Base-by-base conservation (phyloP, 495 filamentous ascomycete species). In the Pyronema omphalodes region DNA sequence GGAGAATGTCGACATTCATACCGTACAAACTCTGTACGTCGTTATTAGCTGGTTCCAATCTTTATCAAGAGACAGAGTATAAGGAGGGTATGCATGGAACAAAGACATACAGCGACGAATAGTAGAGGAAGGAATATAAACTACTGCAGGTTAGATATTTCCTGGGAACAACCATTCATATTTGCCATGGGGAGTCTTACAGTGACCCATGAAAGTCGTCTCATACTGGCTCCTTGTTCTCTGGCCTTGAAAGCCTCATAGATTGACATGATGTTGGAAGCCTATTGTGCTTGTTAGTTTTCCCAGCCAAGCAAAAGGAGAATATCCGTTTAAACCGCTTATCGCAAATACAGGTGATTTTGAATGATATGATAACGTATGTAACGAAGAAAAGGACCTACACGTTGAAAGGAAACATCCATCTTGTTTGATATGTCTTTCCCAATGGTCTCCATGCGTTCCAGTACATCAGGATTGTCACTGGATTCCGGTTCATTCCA, bases 161-260 rank as follows among this genome's bases (percentile, higher is more conserved):
- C n/a, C n/a, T n/a, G n/a, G 8, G 56, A 19, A 7, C 9, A 15
- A 14, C n/a, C n/a, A n/a, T n/a, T n/a, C n/a, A n/a, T n/a, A n/a
- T n/a, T n/a, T n/a, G n/a, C n/a, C n/a, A n/a, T n/a, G n/a, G 12
- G 19, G 19, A 34, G 17, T 23, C 58, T 34, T 50, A 63, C 59
- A 23, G 60, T 63, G 39, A 63, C 54, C 60, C 60, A 63, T 15
- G 55, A 60, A 9, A 63, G 18, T 15, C 60, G 43, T 17, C 59
- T 62, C 15, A 63, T 52, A 33, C 60, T 63, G 2, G 40, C 56
- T 17, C 57, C 59, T 39, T 62, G 56, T 23, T 62, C 53, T 17
- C 60, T 55, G 17, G 56, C 55, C 6, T 56, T 53, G 18, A 56
- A 63, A 3, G 56, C 60, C 33, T 62, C 60, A 34, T 63, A 56